Base-by-base conservation (phyloP, 305 asterid genomes). In the Fraxinus velutina region DNA sequence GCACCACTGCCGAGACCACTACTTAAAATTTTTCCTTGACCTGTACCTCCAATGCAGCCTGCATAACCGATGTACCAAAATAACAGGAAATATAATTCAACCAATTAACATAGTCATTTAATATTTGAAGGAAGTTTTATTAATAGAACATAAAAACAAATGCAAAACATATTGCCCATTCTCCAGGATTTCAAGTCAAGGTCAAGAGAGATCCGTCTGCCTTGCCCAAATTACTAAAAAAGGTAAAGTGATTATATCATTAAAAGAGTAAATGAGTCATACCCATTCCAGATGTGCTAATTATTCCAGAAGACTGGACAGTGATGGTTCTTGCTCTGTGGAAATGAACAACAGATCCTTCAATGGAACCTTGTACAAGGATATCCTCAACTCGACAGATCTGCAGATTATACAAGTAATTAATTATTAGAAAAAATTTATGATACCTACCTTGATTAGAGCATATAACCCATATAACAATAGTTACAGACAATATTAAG, bases 201-300 rank as follows among this genome's bases (percentile, higher is more conserved):
- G 39, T 29, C 39, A 10, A 68, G 39, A 24, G 73, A 68, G 37
- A 24, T 68, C 10, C 0, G 19, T 29, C 36, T 12, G 37, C 19
- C 74, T 29, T 12, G 39, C 74, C 39, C 34, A 64, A 64, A 64
- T 22, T n/a, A 60, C 27, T 8, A 24, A 50, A 78, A 13, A 3
- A 47, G 12, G 10, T 27, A 3, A 42, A 39, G 44, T 9, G 30
- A 21, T 22, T 62, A 66, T 29, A 68, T 68, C 34, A 68, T 68
- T 33, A 68, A 68, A 29, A 13, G 3, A 13, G 75, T 19, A 27
- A 29, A 29, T 68, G 73, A 80, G 85, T 79, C 86, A 79, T 90
- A 96, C 99, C 99, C 98, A 93, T 92, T 78, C 97, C 97, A 29
- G 98, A 89, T 81, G 99, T 90, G 92, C 95, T 96, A 87, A 96